Evolutionary conservation across 2,329 filamentous ascomycete species (phyloP), one percentile per base, ranked within the genome.

Genomic region (Podosphaera leucotricha): DNA sequence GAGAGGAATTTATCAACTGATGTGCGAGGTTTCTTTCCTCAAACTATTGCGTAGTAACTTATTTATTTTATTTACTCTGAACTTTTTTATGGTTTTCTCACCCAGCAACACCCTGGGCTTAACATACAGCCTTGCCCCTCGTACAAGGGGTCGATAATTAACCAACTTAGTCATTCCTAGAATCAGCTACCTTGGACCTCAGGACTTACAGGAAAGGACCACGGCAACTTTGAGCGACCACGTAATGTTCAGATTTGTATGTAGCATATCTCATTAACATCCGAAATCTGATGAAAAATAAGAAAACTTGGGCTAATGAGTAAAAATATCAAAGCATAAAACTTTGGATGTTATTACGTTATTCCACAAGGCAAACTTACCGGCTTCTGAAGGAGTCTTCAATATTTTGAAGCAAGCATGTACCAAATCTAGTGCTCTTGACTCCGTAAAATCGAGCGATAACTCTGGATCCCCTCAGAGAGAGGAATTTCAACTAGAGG

Each of bases 321-420:
- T 47, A 42, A 47, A 10, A 44, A 44, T 16, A 44, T 26, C 56
- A 43, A 16, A 85, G 80, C 72, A 69, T 63, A 86, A 84, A 68
- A 71, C 79, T 52, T 71, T 82, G 61, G 86, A 95, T 66, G 82
- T 92, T 52, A 75, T 95, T 59, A 95, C 87, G 48, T 77, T 98
- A 67, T 98, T 95, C 70, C 86, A 94, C 71, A 81, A 82, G 62
- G 73, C 87, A 46, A 71, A 68, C 54, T 71, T 72, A 44, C 72
- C 79, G 19, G 69, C 78, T 50, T 94, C 86, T 2, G 66, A 73
- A 43, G 75, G 79, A 47, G 79, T 80, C 26, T 72, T 78, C 48
- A 77, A 72, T 37, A 64, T 92, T 44, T 72, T 95, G 48, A 92
- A 90, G 65, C 77, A 87, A 62, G 71, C 75, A 26, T 80, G 81